These are phyloP conservation scores for Aspergillus conjunctus DNA, from an alignment of 495 filamentous ascomycete genomes.

Conservation along the genomic window DNA sequence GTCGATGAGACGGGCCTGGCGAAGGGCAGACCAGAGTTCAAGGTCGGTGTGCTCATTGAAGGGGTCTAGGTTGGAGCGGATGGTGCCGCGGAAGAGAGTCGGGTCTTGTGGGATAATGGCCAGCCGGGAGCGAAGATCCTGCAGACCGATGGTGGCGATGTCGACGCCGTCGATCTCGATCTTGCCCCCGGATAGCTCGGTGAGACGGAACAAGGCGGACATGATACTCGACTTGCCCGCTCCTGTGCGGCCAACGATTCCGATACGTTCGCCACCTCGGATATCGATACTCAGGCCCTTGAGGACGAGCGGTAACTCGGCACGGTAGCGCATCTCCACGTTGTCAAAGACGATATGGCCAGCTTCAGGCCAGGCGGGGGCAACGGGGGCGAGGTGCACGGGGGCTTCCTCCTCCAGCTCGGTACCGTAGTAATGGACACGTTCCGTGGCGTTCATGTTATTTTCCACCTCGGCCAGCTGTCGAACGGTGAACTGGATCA, in stretches of 20 bases:
- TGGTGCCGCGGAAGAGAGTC: constrained; percentile 88
- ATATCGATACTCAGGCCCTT: constrained; percentile 77
- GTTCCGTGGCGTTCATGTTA: constrained; percentile 94
- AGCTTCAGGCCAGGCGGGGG: constrained; percentile 74
- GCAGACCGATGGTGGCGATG: constrained; percentile 80
- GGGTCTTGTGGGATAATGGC: constrained; percentile 98
- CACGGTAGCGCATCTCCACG: constrained; percentile 89
- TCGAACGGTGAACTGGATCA: constrained; percentile 92
- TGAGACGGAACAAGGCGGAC: constrained; percentile 87
- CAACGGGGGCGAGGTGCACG: constrained; percentile 66
- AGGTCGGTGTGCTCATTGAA: constrained; percentile 87
- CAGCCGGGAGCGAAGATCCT: constrained; percentile 82
- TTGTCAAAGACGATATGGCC: constrained; percentile 84
- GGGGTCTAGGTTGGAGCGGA: constrained; percentile 89
- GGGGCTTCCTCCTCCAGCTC: constrained; percentile 87
- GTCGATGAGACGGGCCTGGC: constrained; percentile 75
- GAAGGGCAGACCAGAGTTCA: constrained; percentile 83
- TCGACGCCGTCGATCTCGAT: constrained; percentile 92
- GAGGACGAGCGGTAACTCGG: constrained; percentile 79
- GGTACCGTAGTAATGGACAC: constrained; percentile 89
- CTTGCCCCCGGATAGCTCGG: constrained; percentile 78
- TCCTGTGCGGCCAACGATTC: constrained; percentile 90
- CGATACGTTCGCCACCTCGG: constrained; percentile 82
- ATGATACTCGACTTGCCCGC: constrained; percentile 96
- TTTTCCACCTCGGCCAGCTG: constrained; percentile 97